Evolutionary conservation across 768 basidiomycete species (phyloP).

Genomic region (Mycena venus): DNA sequence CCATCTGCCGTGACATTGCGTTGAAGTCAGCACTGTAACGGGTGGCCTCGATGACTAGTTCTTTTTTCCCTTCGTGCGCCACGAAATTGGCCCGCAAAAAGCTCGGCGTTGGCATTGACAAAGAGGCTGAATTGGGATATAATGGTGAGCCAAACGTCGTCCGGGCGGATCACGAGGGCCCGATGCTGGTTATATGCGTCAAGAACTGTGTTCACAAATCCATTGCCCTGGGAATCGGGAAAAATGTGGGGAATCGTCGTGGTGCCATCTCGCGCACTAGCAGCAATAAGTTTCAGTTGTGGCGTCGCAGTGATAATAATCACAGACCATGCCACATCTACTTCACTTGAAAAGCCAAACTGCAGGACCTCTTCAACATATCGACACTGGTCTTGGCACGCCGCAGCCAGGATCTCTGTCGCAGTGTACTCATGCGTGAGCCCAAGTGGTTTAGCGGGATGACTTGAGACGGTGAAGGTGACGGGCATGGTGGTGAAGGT

Average conservation of each 20-base stretch:
- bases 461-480: conserved; percentile 2
- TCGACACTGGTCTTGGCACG: conserved; percentile 1
- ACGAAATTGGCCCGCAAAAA: conserved; percentile 41
- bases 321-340: neutral
- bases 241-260: neutral
- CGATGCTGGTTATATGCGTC: conserved; percentile 41
- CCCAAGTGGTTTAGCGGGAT: neutral
- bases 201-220: conserved; percentile 40
- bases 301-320: neutral
- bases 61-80: conserved; percentile 38
- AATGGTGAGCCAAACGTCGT: conserved; percentile 55
- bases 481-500: conserved; percentile 1
- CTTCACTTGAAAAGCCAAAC: neutral
- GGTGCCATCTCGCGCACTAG: neutral
- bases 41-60: conserved; percentile 33
- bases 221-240: conserved; percentile 25
- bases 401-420: neutral
- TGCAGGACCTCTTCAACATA: conserved; percentile 7
- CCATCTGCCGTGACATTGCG: conserved; percentile 40
- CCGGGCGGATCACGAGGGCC: conserved; percentile 53
- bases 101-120: conserved; percentile 42
- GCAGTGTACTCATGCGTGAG: neutral
- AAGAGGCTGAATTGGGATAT: conserved; percentile 45
- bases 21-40: conserved; percentile 39
- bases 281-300: neutral